Percentiles rank a stretch among this genome's conserved stretches.
phyloP scores from a whole-genome alignment of 1,284 basidiomycete genomes.

The Leccinum pachyderme region DNA sequence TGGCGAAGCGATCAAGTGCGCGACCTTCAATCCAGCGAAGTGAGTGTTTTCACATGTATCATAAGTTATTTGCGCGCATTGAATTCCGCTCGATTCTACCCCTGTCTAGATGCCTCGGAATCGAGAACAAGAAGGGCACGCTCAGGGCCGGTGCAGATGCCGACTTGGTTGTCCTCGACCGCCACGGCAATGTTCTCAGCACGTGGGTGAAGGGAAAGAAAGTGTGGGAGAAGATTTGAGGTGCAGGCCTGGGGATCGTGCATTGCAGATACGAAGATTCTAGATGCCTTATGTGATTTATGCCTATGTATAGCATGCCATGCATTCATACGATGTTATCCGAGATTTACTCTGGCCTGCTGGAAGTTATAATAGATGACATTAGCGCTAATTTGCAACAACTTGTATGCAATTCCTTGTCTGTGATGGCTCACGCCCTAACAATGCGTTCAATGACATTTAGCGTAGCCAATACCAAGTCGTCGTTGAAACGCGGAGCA shows the following conservation, averaged over 20 bases:
- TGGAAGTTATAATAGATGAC: not conserved
- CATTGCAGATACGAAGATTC: not conserved
- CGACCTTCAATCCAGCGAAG: constrained; percentile 80
- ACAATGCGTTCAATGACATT: not conserved
- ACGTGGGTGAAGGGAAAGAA: constrained; percentile 82
- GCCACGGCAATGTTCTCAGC: constrained; percentile 63
- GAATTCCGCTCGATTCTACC: too few species aligned
- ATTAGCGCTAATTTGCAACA: not conserved
- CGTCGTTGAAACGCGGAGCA: constrained; percentile 22
- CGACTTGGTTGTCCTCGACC: constrained; percentile 75
- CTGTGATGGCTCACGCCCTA: not conserved
- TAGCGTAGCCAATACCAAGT: constrained; percentile 23
- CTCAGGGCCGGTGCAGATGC: constrained; percentile 79
- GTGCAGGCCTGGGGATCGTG: not conserved
- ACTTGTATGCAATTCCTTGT: not conserved
- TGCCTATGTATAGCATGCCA: not conserved
- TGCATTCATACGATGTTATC: too few species aligned
- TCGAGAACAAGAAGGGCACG: constrained; percentile 77
- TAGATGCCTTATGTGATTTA: not conserved
- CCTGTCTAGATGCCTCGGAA: constrained; percentile 62
- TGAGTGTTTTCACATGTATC: constrained; percentile 31
- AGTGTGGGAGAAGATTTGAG: constrained; percentile 51
- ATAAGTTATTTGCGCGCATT: too few species aligned
- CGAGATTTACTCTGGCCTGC: not conserved
- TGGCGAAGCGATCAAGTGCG: constrained; percentile 81